Conservation (phyloP, 805 yeast genomes). For the Pichia nakasei region DNA sequence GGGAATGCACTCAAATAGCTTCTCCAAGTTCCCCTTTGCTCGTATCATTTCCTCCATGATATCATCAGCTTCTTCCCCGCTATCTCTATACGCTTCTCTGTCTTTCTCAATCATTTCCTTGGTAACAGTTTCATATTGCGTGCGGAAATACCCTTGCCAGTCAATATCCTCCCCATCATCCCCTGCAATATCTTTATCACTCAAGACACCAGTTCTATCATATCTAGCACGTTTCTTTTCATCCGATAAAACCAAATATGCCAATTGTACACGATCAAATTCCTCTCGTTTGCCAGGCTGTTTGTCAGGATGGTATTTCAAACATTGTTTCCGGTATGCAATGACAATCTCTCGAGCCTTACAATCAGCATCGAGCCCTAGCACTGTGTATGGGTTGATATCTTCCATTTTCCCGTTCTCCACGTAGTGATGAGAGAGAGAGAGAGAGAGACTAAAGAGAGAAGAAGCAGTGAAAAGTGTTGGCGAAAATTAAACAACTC, state of each 20-base stretch:
- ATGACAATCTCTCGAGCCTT: constrained; percentile 52
- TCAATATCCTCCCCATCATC: constrained; percentile 28
- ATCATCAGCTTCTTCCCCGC: constrained; percentile 54
- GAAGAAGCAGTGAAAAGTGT: no score
- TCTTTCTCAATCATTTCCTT: constrained; percentile 67
- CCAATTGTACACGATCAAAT: constrained; percentile 67
- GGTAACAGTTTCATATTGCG: constrained; percentile 39
- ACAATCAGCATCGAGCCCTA: constrained; percentile 34
- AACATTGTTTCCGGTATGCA: constrained; percentile 56
- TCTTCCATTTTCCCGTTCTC: no score
- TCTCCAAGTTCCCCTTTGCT: constrained; percentile 52
- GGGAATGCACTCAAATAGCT: constrained; percentile 65
- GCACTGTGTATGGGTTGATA: constrained; percentile 46
- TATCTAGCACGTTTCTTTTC: constrained; percentile 43
- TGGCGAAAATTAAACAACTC: no score
- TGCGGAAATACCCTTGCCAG: constrained; percentile 50
- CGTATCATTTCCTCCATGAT: constrained; percentile 49
- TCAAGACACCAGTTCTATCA: constrained; percentile 65
- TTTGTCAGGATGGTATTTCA: constrained; percentile 68
- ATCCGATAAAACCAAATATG: constrained; percentile 63
- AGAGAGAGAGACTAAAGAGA: no score
- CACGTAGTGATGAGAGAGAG: no score
- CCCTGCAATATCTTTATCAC: constrained; percentile 27
- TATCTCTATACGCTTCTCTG: constrained; percentile 49
- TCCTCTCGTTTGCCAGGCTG: constrained; percentile 26